Base-by-base conservation (phyloP, 257 asterid species). In the Euphrasia confusa region DNA sequence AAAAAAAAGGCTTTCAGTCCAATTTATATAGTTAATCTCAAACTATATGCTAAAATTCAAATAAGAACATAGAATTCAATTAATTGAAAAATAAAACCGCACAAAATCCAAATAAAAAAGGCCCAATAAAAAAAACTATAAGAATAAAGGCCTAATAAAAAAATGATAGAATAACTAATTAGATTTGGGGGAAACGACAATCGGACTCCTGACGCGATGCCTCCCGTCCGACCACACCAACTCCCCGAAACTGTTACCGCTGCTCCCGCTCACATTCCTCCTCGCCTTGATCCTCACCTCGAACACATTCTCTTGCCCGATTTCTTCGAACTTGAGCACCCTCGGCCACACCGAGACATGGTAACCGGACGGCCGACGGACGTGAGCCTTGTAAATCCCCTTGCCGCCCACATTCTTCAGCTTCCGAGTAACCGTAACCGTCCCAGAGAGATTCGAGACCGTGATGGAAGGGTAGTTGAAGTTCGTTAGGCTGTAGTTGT, bases 401-500 rank as follows among this genome's bases (percentile, higher is more conserved):
- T 85, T 80, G 1, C 7, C 7, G 3, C 95, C 90, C 1, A 87
- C 94, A 7, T 82, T 84, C 61, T 77, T 87, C 63, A 87, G 11
- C 4, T 27, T 83, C n/a, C 91, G 63, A 0, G 70, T 71, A 14
- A 78, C 59, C 0, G 68, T 83, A 4, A 72, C 64, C 0, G 76
- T 8, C 35, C 59, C 54, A 0, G 54, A 11, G 2, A 72, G 49
- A 0, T 40, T 7, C 0, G 77, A 77, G 17, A 79, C 74, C 0
- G 83, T 18, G 7, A 84, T 63, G 6, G 91, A 68, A 1, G 96
- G 96, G 44, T 87, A 37, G 80, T 84, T 87, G 66, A 78, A 68
- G 87, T 68, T 57, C 21, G 72, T 1, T 4, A 77, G 18, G 10
- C n/a, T 73, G 15, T 74, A 68, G 1, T 63, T 42, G 21, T 55